Evolutionary conservation across 192 early-diverging fungal species (phyloP).

Genomic region (Podila epicladia): DNA sequence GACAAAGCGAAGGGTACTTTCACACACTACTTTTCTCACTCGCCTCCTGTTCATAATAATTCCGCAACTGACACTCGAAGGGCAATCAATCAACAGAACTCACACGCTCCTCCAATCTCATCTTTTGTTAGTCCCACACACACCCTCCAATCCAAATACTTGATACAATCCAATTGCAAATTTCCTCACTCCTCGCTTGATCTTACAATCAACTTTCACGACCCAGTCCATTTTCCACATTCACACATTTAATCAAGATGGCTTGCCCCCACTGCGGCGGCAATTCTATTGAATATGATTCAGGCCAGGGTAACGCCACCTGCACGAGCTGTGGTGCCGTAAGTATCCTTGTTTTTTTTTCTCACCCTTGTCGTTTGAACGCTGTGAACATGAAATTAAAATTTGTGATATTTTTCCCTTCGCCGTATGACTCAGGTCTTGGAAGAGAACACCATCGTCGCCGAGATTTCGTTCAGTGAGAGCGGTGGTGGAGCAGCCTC

Average conservation of each 20-base stretch:
- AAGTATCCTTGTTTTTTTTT: constrained; percentile 18
- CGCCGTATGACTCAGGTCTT: constrained; percentile 67
- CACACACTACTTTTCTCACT: no score
- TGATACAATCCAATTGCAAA: no score
- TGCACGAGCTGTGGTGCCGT: constrained; percentile 70
- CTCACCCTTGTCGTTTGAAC: neutral
- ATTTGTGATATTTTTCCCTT: neutral
- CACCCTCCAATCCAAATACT: no score
- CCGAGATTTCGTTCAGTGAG: constrained; percentile 93
- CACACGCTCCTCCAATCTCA: no score
- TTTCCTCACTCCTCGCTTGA: neutral
- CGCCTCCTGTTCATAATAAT: no score
- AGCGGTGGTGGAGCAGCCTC: constrained; percentile 85
- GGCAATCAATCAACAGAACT: no score
- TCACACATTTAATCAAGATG: constrained; percentile 46
- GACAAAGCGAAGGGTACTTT: neutral
- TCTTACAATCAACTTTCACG: neutral
- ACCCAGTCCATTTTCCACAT: neutral
- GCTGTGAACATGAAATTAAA: neutral
- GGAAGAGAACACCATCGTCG: constrained; percentile 93
- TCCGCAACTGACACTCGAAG: no score
- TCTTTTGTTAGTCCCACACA: no score
- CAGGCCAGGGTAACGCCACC: constrained; percentile 76
- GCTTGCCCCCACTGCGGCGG: constrained; percentile 66
- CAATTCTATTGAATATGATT: constrained; percentile 73